phyloP scores from a whole-genome alignment of 139 green algal species.

The Ettlia oleoabundans region DNA sequence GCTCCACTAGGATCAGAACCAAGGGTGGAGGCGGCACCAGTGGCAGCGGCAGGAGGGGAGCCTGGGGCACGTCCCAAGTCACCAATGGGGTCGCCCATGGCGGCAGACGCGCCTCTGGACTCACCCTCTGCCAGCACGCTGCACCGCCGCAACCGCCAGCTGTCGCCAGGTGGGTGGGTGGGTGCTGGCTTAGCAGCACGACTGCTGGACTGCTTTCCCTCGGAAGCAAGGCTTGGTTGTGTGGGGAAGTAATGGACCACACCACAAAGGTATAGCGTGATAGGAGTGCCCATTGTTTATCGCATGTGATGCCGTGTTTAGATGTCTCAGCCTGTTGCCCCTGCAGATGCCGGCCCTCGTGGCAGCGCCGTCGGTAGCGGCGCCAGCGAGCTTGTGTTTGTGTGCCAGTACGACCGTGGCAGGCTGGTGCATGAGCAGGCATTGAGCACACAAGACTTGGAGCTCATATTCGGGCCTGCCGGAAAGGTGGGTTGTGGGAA shows the following conservation, averaged over 20 bases:
- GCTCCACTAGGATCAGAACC: too few species aligned
- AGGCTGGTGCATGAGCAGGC: constrained; percentile 55
- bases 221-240: too few species aligned
- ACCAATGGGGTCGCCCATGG: neutral
- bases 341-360: neutral
- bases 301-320: too few species aligned
- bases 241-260: too few species aligned
- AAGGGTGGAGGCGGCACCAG: too few species aligned
- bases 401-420: constrained; percentile 59
- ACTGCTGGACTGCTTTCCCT: too few species aligned
- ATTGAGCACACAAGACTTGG: constrained; percentile 49
- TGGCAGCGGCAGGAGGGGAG: too few species aligned
- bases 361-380: neutral
- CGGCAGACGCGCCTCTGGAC: constrained; percentile 10
- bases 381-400: constrained; percentile 19
- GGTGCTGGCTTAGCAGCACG: neutral
- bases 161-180: neutral
- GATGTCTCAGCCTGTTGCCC: too few species aligned
- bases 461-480: constrained; percentile 35
- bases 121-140: neutral
- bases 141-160: neutral
- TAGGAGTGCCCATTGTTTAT: too few species aligned
- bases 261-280: too few species aligned
- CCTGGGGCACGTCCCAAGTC: neutral
- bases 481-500: neutral